These are phyloP conservation scores for Cicer pinnatifidum DNA, from an alignment of 306 rosid genomes.

Conservation along the genomic window DNA sequence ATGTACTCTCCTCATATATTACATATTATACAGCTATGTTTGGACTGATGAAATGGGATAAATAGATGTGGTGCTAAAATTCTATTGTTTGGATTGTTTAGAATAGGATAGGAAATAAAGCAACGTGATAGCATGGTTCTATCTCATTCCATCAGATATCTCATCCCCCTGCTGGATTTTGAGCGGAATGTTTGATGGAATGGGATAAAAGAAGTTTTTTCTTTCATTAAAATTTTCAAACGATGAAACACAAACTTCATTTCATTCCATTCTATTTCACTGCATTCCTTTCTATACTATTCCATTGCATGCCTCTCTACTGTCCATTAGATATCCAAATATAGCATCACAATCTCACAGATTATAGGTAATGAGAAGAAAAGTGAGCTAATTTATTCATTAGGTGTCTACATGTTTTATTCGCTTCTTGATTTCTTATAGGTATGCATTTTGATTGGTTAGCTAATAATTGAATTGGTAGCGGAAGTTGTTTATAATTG, in stretches of 20 bases:
- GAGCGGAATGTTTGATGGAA: not conserved
- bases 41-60: not conserved
- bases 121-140: not conserved
- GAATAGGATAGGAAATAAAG: not conserved
- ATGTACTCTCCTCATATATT: conserved; percentile 11
- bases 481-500: conserved; percentile 12
- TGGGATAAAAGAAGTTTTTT: not conserved
- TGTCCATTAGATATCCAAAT: not conserved
- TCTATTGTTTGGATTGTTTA: not conserved
- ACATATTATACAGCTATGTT: not conserved
- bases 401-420: not conserved
- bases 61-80: not conserved
- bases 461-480: conserved; percentile 7
- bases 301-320: not conserved
- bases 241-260: not conserved
- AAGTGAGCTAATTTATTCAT: not conserved
- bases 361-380: not conserved
- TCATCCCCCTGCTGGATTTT: not conserved
- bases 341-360: not conserved
- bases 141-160: not conserved
- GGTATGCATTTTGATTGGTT: conserved; percentile 27
- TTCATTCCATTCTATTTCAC: not conserved
- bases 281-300: not conserved
- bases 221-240: not conserved
- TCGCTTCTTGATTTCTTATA: not conserved